Evolutionary conservation across 202 grass and related monocot species (phyloP).

Genomic region (Carex sylvatica): DNA sequence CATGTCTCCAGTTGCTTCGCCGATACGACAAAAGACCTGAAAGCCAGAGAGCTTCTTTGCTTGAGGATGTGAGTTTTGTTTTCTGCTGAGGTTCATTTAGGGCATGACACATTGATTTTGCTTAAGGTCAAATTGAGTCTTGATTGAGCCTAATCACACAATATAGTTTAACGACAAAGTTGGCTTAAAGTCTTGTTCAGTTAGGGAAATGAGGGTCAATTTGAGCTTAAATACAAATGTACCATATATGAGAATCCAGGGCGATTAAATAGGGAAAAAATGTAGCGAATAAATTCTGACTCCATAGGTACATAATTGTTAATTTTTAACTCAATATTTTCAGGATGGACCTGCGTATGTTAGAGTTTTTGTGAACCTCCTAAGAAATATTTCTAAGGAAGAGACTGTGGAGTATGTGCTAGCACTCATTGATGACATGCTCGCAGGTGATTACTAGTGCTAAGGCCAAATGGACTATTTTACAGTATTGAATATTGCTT

Average conservation of each 20-base stretch:
- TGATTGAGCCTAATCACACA: conserved; percentile 4
- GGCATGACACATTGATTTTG: not conserved
- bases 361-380: conserved; percentile 71
- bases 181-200: conserved; percentile 23
- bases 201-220: not conserved
- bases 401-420: conserved; percentile 91
- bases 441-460: conserved; percentile 54
- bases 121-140: not conserved
- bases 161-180: conserved; percentile 1
- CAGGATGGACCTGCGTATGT: conserved; percentile 87
- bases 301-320: conserved; percentile 20
- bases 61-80: conserved; percentile 75
- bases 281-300: not conserved
- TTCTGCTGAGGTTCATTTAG: conserved; percentile 6
- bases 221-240: conserved; percentile 12
- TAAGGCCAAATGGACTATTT: conserved; percentile 10
- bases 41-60: conserved; percentile 66
- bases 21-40: conserved; percentile 81
- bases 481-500: not conserved
- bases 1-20: conserved; percentile 71
- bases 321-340: conserved; percentile 24
- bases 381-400: conserved; percentile 81
- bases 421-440: conserved; percentile 94
- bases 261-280: not conserved
- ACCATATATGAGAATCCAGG: not conserved